Conservation (phyloP, 257 asterid species). For the Nicotiana knightiana region DNA sequence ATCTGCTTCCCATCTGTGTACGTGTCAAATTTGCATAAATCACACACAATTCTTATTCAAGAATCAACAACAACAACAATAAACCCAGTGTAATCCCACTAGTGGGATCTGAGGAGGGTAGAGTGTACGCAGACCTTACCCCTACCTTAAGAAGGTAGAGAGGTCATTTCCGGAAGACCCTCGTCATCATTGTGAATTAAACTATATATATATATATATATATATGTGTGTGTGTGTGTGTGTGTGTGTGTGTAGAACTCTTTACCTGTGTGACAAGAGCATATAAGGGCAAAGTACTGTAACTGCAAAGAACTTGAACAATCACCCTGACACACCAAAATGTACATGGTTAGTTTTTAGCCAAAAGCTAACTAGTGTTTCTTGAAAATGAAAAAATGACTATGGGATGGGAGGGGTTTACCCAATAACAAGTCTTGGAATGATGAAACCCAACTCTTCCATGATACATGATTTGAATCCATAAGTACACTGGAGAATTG, state of each 20-base stretch:
- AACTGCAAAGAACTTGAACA: slow-evolving; percentile 54
- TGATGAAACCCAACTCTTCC: slow-evolving; percentile 57
- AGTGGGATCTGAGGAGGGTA: too few relatives aligned
- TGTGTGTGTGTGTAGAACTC: not conserved
- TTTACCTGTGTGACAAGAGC: slow-evolving; percentile 56
- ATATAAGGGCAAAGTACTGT: slow-evolving; percentile 55
- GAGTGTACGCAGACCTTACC: too few relatives aligned
- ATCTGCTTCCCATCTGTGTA: slow-evolving; percentile 74
- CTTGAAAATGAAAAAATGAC: not conserved
- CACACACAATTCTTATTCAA: not conserved
- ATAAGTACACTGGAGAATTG: slow-evolving; percentile 48
- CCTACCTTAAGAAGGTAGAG: too few relatives aligned
- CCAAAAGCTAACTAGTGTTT: not conserved
- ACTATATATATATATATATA: too few relatives aligned
- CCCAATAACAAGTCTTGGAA: slow-evolving; percentile 75
- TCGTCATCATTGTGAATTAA: not conserved
- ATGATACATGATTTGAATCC: slow-evolving; percentile 85
- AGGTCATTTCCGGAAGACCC: too few relatives aligned
- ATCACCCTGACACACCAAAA: slow-evolving; percentile 30
- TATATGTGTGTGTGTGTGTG: too few relatives aligned
- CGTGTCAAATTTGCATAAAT: not conserved
- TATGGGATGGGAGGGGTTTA: slow-evolving; percentile 16
- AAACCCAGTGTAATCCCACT: too few relatives aligned
- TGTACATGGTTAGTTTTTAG: not conserved
- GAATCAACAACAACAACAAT: not conserved